A percentile compares a stretch with the other conserved stretches of the same genome.
phyloP scores from a whole-genome alignment of 345 rosid genomes.

The Eucalyptus curtisii region DNA sequence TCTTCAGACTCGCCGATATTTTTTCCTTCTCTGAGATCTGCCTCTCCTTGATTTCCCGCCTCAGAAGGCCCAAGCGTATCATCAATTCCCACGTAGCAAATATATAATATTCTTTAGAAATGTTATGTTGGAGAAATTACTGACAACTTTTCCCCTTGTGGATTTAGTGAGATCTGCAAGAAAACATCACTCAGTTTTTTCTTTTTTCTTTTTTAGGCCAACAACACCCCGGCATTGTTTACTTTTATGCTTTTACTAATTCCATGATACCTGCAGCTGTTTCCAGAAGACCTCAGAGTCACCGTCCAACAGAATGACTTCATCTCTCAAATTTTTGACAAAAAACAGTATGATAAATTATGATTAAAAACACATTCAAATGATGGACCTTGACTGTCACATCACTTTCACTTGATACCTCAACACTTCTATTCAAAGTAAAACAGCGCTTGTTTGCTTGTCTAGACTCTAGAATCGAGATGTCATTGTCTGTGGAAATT shows the following conservation, averaged over 20 bases:
- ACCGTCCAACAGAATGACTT: background rate
- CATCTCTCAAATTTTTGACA: background rate
- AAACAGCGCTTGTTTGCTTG: background rate
- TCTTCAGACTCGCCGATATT: background rate
- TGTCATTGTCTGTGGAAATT: background rate
- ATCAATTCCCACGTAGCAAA: background rate
- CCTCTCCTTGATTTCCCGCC: background rate
- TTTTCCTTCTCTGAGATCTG: background rate
- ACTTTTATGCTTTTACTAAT: background rate
- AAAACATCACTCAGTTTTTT: background rate
- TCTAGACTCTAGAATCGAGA: too few relatives aligned
- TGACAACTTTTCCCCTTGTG: background rate
- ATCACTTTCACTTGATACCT: background rate
- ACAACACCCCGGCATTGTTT: background rate
- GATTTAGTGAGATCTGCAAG: background rate
- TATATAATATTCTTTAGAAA: background rate
- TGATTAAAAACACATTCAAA: background rate
- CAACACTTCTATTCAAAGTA: background rate
- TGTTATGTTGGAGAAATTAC: background rate
- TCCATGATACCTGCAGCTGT: background rate
- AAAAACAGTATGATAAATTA: background rate
- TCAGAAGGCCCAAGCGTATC: background rate
- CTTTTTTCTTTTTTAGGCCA: background rate
- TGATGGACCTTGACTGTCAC: background rate
- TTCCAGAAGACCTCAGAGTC: background rate